Evolutionary conservation across 2,329 filamentous ascomycete species (phyloP).

Genomic region (Incumbomyces lentus): DNA sequence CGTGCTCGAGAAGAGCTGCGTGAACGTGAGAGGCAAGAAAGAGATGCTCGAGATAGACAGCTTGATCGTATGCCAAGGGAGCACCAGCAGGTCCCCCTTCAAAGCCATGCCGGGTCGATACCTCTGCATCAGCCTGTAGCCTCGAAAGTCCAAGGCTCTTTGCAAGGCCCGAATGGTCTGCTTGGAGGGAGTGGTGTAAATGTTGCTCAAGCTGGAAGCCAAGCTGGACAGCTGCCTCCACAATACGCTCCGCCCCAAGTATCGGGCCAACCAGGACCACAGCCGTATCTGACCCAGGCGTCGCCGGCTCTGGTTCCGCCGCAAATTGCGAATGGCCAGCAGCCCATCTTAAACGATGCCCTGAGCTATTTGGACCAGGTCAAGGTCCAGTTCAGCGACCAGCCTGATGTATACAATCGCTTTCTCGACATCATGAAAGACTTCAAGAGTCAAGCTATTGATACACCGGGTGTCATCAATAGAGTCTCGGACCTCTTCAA

Average conservation of each 20-base stretch:
- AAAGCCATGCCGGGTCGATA: conserved; percentile 78
- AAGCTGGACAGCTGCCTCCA: conserved; percentile 27
- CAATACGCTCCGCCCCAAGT: conserved; percentile 47
- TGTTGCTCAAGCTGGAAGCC: neutral
- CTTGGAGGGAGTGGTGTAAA: conserved; percentile 62
- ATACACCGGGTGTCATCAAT: conserved; percentile 94
- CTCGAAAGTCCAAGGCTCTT: conserved; percentile 65
- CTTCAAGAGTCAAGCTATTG: conserved; percentile 97
- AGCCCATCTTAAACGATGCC: conserved; percentile 74
- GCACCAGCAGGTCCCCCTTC: conserved; percentile 60
- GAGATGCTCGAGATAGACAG: conserved; percentile 37
- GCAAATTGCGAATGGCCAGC: conserved; percentile 63
- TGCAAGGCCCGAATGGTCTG: conserved; percentile 85
- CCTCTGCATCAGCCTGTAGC: conserved; percentile 92
- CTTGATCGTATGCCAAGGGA: conserved; percentile 40
- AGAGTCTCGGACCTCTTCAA: conserved; percentile 92
- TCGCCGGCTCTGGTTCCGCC: conserved; percentile 41
- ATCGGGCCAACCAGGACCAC: conserved; percentile 39
- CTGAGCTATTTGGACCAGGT: conserved; percentile 96
- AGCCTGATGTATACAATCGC: conserved; percentile 92
- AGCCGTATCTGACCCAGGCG: conserved; percentile 36
- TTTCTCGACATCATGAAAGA: conserved; percentile 99
- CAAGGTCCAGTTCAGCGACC: conserved; percentile 93
- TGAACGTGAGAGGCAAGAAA: conserved; percentile 37
- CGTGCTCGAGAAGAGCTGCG: conserved; percentile 48